Conservation (phyloP, 805 yeast species). For the Helenozyma rhizophorensis region DNA sequence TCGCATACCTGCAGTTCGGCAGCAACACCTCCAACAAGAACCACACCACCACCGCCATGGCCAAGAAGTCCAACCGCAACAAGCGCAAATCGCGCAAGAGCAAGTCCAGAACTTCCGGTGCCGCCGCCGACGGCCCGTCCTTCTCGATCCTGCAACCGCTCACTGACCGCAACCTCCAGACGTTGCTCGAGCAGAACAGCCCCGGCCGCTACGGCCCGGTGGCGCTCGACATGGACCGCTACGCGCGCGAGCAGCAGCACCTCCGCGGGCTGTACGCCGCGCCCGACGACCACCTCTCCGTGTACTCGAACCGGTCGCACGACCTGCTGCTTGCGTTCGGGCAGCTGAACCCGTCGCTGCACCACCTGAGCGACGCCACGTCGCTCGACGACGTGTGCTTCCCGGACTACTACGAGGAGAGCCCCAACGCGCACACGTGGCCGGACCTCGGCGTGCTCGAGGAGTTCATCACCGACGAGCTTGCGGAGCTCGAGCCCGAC, state of each 20-base stretch:
- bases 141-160: constrained; percentile 23
- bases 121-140: constrained; percentile 3
- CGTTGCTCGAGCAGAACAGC: constrained; percentile 17
- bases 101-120: background rate
- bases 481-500: constrained; percentile 26
- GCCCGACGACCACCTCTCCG: constrained; percentile 4
- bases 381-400: constrained; percentile 91
- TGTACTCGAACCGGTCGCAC: constrained; percentile 6
- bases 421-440: constrained; percentile 48
- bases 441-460: constrained; percentile 76
- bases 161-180: constrained; percentile 35
- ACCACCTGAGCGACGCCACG: constrained; percentile 59
- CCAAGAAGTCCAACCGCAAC: constrained; percentile 9
- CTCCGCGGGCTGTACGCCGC: constrained; percentile 12
- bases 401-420: constrained; percentile 56
- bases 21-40: no score
- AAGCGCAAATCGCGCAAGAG: constrained; percentile 8
- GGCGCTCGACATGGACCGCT: constrained; percentile 39
- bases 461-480: constrained; percentile 74
- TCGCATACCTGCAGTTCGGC: no score
- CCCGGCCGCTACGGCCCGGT: constrained; percentile 18
- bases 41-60: no score
- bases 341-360: constrained; percentile 60
- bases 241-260: constrained; percentile 27
- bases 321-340: constrained; percentile 34